Conservation (phyloP, 2,329 filamentous ascomycete genomes). For the Alternaria sp. region DNA sequence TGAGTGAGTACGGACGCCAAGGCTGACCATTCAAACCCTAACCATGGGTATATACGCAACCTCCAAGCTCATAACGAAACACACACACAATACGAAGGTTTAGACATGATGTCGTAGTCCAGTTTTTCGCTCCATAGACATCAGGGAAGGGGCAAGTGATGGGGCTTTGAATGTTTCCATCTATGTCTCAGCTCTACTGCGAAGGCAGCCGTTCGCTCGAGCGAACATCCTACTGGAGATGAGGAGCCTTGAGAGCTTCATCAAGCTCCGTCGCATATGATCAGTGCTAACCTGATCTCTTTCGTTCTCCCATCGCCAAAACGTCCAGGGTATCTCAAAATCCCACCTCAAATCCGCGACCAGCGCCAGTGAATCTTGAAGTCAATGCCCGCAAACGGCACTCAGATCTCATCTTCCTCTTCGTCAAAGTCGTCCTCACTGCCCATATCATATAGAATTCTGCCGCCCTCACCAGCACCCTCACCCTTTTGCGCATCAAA, state of each 20-base stretch:
- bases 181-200: neutral
- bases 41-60: neutral
- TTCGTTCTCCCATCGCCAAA: neutral
- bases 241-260: neutral
- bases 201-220: neutral
- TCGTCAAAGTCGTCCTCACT: slow-evolving; percentile 97
- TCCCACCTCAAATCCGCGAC: slow-evolving; percentile 1
- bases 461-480: slow-evolving; percentile 78
- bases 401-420: slow-evolving; percentile 87
- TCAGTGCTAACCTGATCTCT: neutral
- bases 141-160: too few relatives aligned
- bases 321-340: slow-evolving; percentile 22
- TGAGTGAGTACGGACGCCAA: slow-evolving; percentile 17
- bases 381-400: neutral
- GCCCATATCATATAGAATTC: slow-evolving; percentile 97
- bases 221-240: neutral
- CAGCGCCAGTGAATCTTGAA: neutral
- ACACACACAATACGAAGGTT: neutral
- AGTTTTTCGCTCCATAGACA: accelerated
- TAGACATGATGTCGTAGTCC: neutral
- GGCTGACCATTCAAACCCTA: slow-evolving; percentile 1
- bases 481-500: slow-evolving; percentile 89
- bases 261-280: neutral
- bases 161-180: neutral
- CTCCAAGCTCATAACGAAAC: neutral